These are phyloP conservation scores for Ephemerocybe angulata DNA, from an alignment of 768 basidiomycete species.

Conservation along the genomic window DNA sequence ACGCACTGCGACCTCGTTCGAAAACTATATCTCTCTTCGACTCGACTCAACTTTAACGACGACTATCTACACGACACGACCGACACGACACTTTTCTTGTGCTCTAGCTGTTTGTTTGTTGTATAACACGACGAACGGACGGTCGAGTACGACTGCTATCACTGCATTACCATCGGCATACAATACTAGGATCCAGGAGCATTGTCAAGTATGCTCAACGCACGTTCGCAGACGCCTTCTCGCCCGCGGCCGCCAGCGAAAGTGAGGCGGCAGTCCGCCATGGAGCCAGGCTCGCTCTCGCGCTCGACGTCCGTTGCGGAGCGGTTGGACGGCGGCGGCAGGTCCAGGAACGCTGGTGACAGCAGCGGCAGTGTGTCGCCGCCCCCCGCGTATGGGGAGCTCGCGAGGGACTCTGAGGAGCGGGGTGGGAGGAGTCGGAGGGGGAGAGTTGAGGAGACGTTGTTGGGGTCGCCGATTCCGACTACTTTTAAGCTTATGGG, in stretches of 20 bases:
- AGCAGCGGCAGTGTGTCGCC: slow-evolving; percentile 31
- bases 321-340: neutral
- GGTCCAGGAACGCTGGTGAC: neutral
- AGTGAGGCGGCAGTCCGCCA: slow-evolving; percentile 46
- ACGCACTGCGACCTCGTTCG: too few relatives aligned
- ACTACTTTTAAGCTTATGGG: slow-evolving; percentile 31
- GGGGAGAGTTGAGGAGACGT: slow-evolving; percentile 19
- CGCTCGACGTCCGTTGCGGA: neutral
- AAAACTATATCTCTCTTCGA: too few relatives aligned
- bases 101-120: neutral
- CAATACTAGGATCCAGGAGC: neutral
- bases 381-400: slow-evolving; percentile 52
- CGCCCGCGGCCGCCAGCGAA: slow-evolving; percentile 73
- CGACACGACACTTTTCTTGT: neutral
- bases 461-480: slow-evolving; percentile 36
- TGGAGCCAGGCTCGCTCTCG: slow-evolving; percentile 11
- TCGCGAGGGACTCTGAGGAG: slow-evolving; percentile 6
- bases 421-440: slow-evolving; percentile 13
- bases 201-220: neutral
- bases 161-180: neutral
- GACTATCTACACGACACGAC: neutral
- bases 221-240: slow-evolving; percentile 42
- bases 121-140: neutral
- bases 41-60: too few relatives aligned
- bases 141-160: too few relatives aligned